Evolutionary conservation across 257 asterid genomes (phyloP).

Genomic region (Solanum neorickii): DNA sequence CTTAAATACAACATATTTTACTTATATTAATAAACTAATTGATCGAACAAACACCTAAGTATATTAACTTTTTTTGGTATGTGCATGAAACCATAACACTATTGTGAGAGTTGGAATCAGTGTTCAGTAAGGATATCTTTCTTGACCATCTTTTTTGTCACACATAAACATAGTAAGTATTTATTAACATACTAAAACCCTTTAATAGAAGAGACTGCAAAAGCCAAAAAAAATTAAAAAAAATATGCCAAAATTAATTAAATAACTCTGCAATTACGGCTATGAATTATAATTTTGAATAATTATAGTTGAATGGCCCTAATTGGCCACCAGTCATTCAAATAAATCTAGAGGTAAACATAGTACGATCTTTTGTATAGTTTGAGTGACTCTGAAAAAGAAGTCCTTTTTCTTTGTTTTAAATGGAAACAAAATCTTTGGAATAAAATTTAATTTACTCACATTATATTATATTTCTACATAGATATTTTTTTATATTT

Average conservation of each 20-base stretch:
- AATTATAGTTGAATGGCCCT: background rate
- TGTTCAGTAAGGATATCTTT: conserved; percentile 17
- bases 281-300: conserved; percentile 4
- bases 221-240: background rate
- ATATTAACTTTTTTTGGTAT: too few relatives aligned
- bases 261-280: conserved; percentile 33
- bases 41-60: too few relatives aligned
- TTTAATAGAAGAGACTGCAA: background rate
- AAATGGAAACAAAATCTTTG: conserved; percentile 38
- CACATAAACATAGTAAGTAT: conserved; percentile 14
- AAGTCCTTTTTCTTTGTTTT: conserved; percentile 2
- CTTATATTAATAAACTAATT: too few relatives aligned
- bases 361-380: conserved; percentile 60
- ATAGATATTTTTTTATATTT: background rate
- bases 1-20: too few relatives aligned
- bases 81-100: too few relatives aligned
- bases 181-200: background rate
- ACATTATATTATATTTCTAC: conserved; percentile 7
- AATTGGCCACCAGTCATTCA: conserved; percentile 50
- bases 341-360: conserved; percentile 34
- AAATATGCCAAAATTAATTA: background rate
- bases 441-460: conserved; percentile 11
- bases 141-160: conserved; percentile 17
- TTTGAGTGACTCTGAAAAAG: conserved; percentile 22
- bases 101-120: background rate